phyloP scores from a whole-genome alignment of 768 basidiomycete genomes.

The Auriscalpium vulgare region DNA sequence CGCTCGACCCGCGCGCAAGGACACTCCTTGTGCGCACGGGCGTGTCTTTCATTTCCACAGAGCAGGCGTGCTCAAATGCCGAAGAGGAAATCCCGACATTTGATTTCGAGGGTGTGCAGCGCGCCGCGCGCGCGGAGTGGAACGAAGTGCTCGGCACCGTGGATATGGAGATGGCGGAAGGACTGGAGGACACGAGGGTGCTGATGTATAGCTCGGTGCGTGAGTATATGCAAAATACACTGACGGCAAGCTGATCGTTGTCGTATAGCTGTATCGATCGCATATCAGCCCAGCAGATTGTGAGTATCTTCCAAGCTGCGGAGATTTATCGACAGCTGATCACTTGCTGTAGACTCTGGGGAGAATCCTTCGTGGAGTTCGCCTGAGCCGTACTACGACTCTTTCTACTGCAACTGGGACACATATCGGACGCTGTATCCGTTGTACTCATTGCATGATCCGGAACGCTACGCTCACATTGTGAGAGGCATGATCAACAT shows the following conservation, averaged over 20 bases:
- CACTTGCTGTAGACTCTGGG: slow-evolving; percentile 38
- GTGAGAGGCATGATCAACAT: slow-evolving; percentile 63
- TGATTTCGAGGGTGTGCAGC: slow-evolving; percentile 43
- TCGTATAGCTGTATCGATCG: slow-evolving; percentile 42
- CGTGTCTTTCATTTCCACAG: slow-evolving; percentile 54
- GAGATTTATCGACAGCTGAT: not conserved
- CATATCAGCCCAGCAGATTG: slow-evolving; percentile 62
- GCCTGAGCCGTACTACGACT: slow-evolving; percentile 58
- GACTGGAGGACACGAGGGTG: slow-evolving; percentile 37
- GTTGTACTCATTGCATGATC: slow-evolving; percentile 57
- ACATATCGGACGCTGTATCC: slow-evolving; percentile 57
- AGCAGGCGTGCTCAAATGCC: slow-evolving; percentile 54
- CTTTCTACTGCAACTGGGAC: slow-evolving; percentile 69
- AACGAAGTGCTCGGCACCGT: slow-evolving; percentile 49
- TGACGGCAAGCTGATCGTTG: not conserved
- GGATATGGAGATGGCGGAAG: slow-evolving; percentile 36
- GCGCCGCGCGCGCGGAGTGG: slow-evolving; percentile 40
- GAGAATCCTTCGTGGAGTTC: slow-evolving; percentile 62
- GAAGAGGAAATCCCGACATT: slow-evolving; percentile 52
- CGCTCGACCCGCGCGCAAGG: slow-evolving; percentile 18
- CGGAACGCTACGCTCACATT: slow-evolving; percentile 46
- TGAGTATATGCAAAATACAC: not conserved
- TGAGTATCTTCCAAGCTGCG: slow-evolving; percentile 22
- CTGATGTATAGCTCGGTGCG: slow-evolving; percentile 54
- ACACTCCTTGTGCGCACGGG: slow-evolving; percentile 53